Percentiles rank a stretch among this genome's conserved stretches.
Evolutionary conservation across 2,329 filamentous ascomycete genomes (phyloP).

Genomic region (Fusarium verticillioides): DNA sequence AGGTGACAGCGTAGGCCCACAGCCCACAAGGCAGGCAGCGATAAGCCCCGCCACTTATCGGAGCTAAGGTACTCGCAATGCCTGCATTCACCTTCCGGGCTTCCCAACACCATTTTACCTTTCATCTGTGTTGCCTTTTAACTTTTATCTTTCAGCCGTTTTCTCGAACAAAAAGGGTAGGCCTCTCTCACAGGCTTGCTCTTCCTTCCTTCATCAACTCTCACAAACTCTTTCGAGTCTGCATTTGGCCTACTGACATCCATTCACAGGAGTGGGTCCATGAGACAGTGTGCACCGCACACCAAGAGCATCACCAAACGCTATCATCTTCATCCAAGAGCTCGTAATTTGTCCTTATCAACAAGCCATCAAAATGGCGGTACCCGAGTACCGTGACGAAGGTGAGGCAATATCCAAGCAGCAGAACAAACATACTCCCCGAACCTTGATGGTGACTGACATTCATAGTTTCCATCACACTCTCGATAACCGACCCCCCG

Average conservation of each 20-base stretch:
- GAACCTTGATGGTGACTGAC: constrained; percentile 19
- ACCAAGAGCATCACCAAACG: constrained; percentile 6
- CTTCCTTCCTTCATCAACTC: background rate
- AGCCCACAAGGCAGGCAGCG: constrained; percentile 39
- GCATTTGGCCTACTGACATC: constrained; percentile 31
- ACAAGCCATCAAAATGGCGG: constrained; percentile 30
- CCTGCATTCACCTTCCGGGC: constrained; percentile 41
- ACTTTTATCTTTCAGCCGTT: constrained; percentile 19
- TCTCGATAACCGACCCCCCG: constrained; percentile 41
- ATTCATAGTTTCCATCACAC: constrained; percentile 47
- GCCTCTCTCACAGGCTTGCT: background rate
- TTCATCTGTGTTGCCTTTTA: constrained; percentile 19
- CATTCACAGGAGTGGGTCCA: constrained; percentile 2
- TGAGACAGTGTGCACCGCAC: background rate
- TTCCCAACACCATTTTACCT: constrained; percentile 39
- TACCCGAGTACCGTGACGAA: constrained; percentile 43
- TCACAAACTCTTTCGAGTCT: background rate
- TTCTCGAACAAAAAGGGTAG: background rate
- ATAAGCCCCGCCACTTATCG: constrained; percentile 46
- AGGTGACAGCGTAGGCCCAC: constrained; percentile 27
- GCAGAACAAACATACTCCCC: background rate
- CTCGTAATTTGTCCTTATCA: background rate
- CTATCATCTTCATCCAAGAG: background rate
- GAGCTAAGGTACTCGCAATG: constrained; percentile 10
- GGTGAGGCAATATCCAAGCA: constrained; percentile 23